phyloP scores from a whole-genome alignment of 139 green algal species.

The Chlorella ohadii region DNA sequence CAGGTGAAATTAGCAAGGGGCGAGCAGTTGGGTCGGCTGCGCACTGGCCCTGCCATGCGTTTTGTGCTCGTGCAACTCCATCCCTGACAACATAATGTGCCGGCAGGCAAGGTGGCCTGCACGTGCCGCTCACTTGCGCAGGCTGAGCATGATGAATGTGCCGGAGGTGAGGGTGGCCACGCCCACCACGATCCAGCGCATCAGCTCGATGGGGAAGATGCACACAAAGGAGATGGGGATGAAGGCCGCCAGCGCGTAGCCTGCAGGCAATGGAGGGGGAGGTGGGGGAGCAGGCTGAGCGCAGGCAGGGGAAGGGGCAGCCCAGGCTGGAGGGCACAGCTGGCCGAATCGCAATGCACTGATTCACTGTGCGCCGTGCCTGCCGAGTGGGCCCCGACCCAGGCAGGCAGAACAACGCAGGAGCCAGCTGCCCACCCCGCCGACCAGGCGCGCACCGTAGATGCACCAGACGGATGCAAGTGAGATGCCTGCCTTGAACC shows the following conservation, averaged over 20 bases:
- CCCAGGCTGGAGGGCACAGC: too few species aligned
- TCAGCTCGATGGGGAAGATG: slow-evolving; percentile 69
- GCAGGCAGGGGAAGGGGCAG: background rate
- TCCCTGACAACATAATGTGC: too few species aligned
- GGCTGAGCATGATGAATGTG: slow-evolving; percentile 79
- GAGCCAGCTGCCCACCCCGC: background rate
- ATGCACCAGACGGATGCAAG: slow-evolving; percentile 83
- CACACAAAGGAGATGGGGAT: slow-evolving; percentile 82
- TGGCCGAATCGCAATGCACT: too few species aligned
- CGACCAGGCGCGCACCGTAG: slow-evolving; percentile 67
- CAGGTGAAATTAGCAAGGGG: too few species aligned
- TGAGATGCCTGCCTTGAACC: slow-evolving; percentile 64
- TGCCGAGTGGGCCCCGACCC: too few species aligned
- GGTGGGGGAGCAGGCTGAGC: background rate
- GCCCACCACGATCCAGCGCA: slow-evolving; percentile 71
- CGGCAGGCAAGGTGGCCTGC: too few species aligned
- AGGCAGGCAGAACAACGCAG: too few species aligned
- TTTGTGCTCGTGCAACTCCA: too few species aligned
- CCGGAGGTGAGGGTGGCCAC: slow-evolving; percentile 61
- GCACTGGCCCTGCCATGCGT: too few species aligned
- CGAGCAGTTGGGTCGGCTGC: too few species aligned
- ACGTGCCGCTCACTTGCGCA: slow-evolving; percentile 48
- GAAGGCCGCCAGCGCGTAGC: slow-evolving; percentile 84
- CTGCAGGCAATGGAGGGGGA: slow-evolving; percentile 23
- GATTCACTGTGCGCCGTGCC: too few species aligned